These are phyloP conservation scores for Madurella mycetomatis DNA, from an alignment of 2,329 filamentous ascomycete species.

Conservation along the genomic window DNA sequence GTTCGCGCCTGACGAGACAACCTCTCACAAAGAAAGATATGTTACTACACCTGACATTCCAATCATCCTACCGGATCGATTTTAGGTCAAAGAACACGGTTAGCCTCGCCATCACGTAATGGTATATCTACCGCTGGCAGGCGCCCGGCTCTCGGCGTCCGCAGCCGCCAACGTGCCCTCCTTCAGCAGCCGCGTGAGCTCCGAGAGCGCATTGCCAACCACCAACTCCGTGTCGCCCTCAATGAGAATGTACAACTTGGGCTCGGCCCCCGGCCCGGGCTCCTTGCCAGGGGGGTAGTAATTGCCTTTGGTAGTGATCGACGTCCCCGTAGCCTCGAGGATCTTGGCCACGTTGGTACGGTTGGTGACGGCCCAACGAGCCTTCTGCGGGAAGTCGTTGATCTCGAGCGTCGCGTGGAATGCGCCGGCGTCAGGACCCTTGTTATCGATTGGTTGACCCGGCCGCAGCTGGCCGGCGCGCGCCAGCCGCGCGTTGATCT, in stretches of 20 bases:
- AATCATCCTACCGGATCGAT: no score
- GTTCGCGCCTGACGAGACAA: no score
- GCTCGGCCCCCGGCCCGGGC: conserved; percentile 66
- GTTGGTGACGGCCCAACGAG: conserved; percentile 97
- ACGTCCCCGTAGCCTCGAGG: conserved; percentile 87
- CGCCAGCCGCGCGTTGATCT: conserved; percentile 85
- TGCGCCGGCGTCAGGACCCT: conserved; percentile 91
- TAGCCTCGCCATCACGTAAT: conserved; percentile 56
- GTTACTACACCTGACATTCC: no score
- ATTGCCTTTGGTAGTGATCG: conserved; percentile 94
- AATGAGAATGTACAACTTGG: conserved; percentile 97
- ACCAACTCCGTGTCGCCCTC: conserved; percentile 94
- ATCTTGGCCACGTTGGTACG: conserved; percentile 98
- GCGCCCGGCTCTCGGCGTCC: conserved; percentile 77
- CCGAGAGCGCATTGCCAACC: conserved; percentile 84
- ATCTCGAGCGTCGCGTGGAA: conserved; percentile 98
- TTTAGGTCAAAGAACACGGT: no score
- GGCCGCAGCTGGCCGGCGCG: conserved; percentile 84
- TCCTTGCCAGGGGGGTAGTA: conserved; percentile 83
- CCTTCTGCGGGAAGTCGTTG: conserved; percentile 99
- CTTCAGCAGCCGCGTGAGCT: conserved; percentile 80
- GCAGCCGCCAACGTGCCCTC: conserved; percentile 88
- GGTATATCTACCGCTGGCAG: conserved; percentile 77
- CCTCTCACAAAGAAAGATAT: no score
- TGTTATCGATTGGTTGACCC: conserved; percentile 95